Base-by-base conservation (phyloP, 768 basidiomycete genomes). In the Candolleomyces eurysporus region DNA sequence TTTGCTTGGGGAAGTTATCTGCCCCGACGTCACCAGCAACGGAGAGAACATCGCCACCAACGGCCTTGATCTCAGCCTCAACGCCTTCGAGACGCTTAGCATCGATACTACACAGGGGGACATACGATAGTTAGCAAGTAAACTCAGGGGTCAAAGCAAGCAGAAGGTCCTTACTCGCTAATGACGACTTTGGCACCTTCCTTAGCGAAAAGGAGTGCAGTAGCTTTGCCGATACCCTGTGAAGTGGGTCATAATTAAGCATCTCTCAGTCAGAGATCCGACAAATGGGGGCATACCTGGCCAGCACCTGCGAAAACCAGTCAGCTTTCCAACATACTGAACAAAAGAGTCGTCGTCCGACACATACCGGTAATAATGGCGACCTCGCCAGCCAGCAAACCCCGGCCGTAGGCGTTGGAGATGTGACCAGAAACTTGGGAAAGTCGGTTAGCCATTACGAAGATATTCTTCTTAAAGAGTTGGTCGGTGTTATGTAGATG, bases 121-220 rank as follows among this genome's bases (percentile, higher is more conserved):
- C 4, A 50, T 11, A 16, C 17, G 9, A 39, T 22, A 42, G 31
- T 56, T 48, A 48, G 45, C 39, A 39, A 62, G 4, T 31, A 30
- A 51, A 26, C 55, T 26, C 13, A 48, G 14, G 11, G 11, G 40
- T 31, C 48, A 32, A 73, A 8, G 36, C 36, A 36, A 36, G 36
- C 36, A 3, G 6, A 8, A 11, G 36, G 11, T 36, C 11, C 81
- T 59, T 65, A 92, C 88, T 94, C 92, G 81, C 87, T 86, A 55
- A 89, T 87, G 65, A 94, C 91, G 55, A 94, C 86, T 70, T 90
- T 94, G 16, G 92, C 92, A 17, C 92, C 92, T 70, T 94, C 92
- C 63, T 86, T 86, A 5, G 91, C 89, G 66, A 92, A 94, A 46
- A 91, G 78, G 36, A 93, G 75, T 1, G 92, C 92, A 43, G 83